Conservation (phyloP, 371 early-diverging fungal species). For the Apophysomyces ossiformis region DNA sequence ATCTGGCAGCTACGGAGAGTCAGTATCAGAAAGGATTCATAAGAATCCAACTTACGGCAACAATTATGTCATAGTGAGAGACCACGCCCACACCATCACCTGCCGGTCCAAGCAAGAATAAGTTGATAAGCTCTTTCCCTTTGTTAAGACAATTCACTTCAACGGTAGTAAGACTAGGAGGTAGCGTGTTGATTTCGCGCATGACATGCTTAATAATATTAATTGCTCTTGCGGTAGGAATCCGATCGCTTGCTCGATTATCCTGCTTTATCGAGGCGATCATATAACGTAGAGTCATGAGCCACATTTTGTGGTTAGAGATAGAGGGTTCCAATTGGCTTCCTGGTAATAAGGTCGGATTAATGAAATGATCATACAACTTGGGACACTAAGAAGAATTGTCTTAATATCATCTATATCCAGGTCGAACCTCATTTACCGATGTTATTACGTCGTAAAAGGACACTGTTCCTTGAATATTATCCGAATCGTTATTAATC, state of each 20-base stretch:
- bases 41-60: constrained; percentile 35
- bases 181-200: constrained; percentile 52
- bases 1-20: constrained; percentile 42
- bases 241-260: constrained; percentile 40
- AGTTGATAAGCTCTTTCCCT: constrained; percentile 53
- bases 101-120: constrained; percentile 43
- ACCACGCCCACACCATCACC: constrained; percentile 56
- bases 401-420: not conserved
- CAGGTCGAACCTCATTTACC: constrained; percentile 25
- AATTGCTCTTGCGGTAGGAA: constrained; percentile 49
- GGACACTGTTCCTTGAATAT: constrained; percentile 30
- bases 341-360: constrained; percentile 24
- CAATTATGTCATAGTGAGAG: constrained; percentile 56
- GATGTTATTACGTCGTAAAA: constrained; percentile 52
- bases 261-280: constrained; percentile 44
- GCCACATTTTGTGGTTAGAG: constrained; percentile 45
- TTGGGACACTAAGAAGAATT: constrained; percentile 42
- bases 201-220: constrained; percentile 55
- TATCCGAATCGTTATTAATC: not conserved
- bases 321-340: constrained; percentile 39
- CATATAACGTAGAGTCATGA: constrained; percentile 48
- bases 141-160: constrained; percentile 51
- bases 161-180: constrained; percentile 37
- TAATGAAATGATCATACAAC: constrained; percentile 52
- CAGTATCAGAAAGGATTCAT: not conserved